Conservation (phyloP, 2,329 filamentous ascomycete genomes). For the Phaeosphaeria sp. region DNA sequence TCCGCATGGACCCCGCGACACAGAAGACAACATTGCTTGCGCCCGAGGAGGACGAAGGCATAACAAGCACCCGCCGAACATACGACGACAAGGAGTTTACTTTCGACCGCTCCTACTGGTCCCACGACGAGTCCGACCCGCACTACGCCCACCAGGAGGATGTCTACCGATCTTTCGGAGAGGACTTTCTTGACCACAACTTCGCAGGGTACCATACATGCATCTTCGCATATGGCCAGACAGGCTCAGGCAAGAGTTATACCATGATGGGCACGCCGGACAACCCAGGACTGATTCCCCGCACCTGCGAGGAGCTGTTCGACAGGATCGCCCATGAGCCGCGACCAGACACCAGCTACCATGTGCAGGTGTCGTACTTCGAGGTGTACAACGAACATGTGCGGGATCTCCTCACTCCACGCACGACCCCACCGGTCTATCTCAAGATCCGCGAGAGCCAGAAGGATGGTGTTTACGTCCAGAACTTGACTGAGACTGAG, state of each 20-base stretch:
- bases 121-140: slow-evolving; percentile 76
- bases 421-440: slow-evolving; percentile 82
- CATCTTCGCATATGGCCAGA: slow-evolving; percentile 98
- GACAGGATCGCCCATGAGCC: slow-evolving; percentile 87
- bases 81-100: slow-evolving; percentile 90
- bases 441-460: slow-evolving; percentile 97
- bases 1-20: slow-evolving; percentile 87
- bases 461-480: slow-evolving; percentile 94
- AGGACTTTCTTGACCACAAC: slow-evolving; percentile 98
- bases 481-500: slow-evolving; percentile 91
- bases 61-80: slow-evolving; percentile 70
- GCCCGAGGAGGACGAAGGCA: slow-evolving; percentile 63
- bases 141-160: slow-evolving; percentile 94
- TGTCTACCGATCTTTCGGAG: slow-evolving; percentile 90
- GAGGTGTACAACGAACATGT: slow-evolving; percentile 99
- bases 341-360: slow-evolving; percentile 92
- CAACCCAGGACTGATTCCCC: slow-evolving; percentile 88
- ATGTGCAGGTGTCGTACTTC: slow-evolving; percentile 97
- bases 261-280: slow-evolving; percentile 93
- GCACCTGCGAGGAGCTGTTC: slow-evolving; percentile 95
- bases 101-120: slow-evolving; percentile 99
- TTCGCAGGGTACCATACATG: slow-evolving; percentile 99
- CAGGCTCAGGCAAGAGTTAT: slow-evolving; percentile 96
- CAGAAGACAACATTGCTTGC: slow-evolving; percentile 83
- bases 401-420: slow-evolving; percentile 85